Evolutionary conservation across 2,329 filamentous ascomycete species (phyloP), one percentile per base, ranked within the genome.

Genomic region (Lecanicillium sp.): DNA sequence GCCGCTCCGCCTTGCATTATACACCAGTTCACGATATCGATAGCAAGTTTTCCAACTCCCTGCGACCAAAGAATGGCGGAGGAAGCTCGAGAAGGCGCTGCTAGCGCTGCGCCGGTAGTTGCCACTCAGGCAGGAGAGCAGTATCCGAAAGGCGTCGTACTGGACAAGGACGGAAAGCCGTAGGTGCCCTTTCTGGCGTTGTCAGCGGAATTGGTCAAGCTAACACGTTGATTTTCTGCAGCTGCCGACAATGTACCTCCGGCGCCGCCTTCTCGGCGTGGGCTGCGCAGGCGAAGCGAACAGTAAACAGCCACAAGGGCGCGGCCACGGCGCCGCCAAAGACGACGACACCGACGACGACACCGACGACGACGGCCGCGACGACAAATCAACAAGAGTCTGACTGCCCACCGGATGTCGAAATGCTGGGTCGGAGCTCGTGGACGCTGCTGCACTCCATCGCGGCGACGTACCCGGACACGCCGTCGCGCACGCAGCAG

Each of bases 371-470:
- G 4, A 56, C 62, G 20, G 49, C 70, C 12, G 60, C 67, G 5
- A 46, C 68, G 7, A 50, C 70, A 4, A 49, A 70, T 12, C 72
- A 75, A 7, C 53, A 72, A 49, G 7, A 35, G 12, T 19, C 40
- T 32, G 86, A 95, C 66, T 97, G 91, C 63, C 93, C 93, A 0
- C 86, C 93, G 1, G 90, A 97, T 62, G 88, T 96, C 54, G 89
- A 95, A 62, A 70, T 75, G 14, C 82, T 98, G 4, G 93, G 93
- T 41, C 87, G 90, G 53, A 84, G 83, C 51, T 87, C 89, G 11
- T 98, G 93, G 93, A 96, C 90, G 0, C 78, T 98, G 17, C 80
- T 98, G 1, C 93, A 98, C 72, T 85, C 86, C 8, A 87, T 98
- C 55, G 87, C 91, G 12, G 93, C 90, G 1, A 81, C 81, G 12